A percentile compares a stretch with the other conserved stretches of the same genome.
Evolutionary conservation across 2,329 filamentous ascomycete species (phyloP).

Genomic region (Diaporthe sp.): DNA sequence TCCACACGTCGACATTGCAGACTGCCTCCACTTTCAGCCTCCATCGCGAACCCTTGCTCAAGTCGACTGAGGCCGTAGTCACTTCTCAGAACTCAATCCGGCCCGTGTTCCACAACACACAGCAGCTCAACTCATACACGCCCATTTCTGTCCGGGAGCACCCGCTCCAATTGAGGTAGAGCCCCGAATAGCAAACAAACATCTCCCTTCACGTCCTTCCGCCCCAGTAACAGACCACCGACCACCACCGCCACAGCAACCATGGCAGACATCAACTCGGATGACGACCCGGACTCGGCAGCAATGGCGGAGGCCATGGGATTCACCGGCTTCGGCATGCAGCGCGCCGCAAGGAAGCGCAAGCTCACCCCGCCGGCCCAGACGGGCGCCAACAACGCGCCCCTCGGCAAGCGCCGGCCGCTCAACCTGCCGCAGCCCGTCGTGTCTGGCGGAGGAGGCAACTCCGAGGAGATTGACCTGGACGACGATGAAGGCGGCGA

Average conservation of each 20-base stretch:
- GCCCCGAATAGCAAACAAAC: neutral
- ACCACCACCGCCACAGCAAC: neutral
- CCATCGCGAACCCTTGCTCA: neutral
- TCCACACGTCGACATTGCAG: neutral
- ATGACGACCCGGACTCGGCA: constrained; percentile 53
- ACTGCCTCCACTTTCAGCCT: constrained; percentile 27
- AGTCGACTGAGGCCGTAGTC: neutral
- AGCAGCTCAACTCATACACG: neutral
- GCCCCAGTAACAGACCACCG: too few relatives aligned
- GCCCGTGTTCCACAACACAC: neutral
- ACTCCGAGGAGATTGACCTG: constrained; percentile 62
- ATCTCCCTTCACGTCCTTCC: too few relatives aligned
- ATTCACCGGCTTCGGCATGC: constrained; percentile 77
- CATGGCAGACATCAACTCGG: constrained; percentile 38
- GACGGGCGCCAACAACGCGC: constrained; percentile 53
- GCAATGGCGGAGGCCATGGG: constrained; percentile 79
- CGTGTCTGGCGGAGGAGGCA: constrained; percentile 43
- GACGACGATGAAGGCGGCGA: constrained; percentile 48
- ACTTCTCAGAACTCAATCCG: neutral
- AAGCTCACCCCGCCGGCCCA: constrained; percentile 73
- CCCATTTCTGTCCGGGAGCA: too few relatives aligned
- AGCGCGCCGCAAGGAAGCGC: constrained; percentile 73
- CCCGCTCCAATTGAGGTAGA: neutral
- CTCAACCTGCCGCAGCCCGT: constrained; percentile 39
- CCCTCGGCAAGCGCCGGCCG: constrained; percentile 55